Evolutionary conservation across 768 basidiomycete genomes (phyloP).

Genomic region (Hortiboletus flavorubellus): DNA sequence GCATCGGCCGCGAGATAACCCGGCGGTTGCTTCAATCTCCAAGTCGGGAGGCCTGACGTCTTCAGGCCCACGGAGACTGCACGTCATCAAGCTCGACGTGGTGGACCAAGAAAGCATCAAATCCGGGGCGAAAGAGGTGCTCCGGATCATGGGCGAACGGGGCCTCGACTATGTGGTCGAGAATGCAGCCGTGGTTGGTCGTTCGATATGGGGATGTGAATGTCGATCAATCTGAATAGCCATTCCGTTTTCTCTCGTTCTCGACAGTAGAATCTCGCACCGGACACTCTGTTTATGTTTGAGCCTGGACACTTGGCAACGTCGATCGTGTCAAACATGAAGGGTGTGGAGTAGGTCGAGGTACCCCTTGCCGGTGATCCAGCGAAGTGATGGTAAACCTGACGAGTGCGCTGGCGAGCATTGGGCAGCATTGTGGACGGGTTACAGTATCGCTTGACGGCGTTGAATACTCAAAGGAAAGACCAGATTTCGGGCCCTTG

Average conservation of each 20-base stretch:
- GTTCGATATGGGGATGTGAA: not conserved
- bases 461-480: not conserved
- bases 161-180: conserved; percentile 38
- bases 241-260: not conserved
- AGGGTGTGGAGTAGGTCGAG: conserved; percentile 24
- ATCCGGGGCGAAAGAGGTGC: conserved; percentile 14
- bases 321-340: conserved; percentile 17
- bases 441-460: conserved; percentile 2
- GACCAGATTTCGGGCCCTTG: conserved; percentile 38
- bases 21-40: not conserved
- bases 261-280: conserved; percentile 11
- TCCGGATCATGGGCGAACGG: conserved; percentile 21
- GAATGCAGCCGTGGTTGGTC: conserved; percentile 34
- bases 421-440: conserved; percentile 1
- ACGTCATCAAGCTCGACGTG: conserved; percentile 32
- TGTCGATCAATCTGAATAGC: not conserved
- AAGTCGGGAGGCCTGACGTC: not conserved
- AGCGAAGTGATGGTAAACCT: conserved; percentile 31
- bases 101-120: conserved; percentile 24
- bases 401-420: conserved; percentile 31
- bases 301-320: conserved; percentile 10
- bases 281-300: conserved; percentile 26
- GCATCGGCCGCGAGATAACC: conserved; percentile 1
- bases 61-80: conserved; percentile 23
- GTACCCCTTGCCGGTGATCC: conserved; percentile 29